phyloP scores from a whole-genome alignment of 345 rosid species.

The Eucalyptus fibrosa region DNA sequence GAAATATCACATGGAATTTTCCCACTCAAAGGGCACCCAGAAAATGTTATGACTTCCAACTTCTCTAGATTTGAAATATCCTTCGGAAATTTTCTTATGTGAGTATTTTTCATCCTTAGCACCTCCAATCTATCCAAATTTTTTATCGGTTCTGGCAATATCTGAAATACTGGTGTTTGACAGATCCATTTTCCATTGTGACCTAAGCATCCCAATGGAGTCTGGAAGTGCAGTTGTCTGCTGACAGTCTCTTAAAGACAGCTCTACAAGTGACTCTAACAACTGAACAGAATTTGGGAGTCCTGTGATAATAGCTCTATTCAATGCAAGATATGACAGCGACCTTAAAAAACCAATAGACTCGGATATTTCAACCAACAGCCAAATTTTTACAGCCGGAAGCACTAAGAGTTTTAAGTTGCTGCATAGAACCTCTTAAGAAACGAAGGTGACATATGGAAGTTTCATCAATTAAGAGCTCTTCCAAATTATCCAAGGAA shows the following conservation, averaged over 20 bases:
- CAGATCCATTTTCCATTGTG: not conserved
- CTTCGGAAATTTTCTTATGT: not conserved
- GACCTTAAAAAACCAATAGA: not conserved
- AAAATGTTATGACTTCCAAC: not conserved
- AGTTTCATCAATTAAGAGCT: not conserved
- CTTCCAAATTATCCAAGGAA: not conserved
- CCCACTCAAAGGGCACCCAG: not conserved
- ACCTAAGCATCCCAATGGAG: not conserved
- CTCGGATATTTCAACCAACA: not conserved
- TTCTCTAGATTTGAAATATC: not conserved
- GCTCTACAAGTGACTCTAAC: not conserved
- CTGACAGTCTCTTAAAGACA: not conserved
- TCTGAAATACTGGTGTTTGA: not conserved
- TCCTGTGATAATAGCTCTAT: not conserved
- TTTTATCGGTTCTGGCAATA: not conserved
- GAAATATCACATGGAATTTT: not conserved
- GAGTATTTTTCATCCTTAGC: not conserved
- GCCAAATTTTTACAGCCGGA: not conserved
- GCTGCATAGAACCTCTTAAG: not conserved
- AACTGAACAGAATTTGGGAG: not conserved
- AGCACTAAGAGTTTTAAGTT: not conserved
- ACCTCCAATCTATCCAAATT: not conserved
- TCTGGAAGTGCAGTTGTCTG: not conserved
- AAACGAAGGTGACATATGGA: not conserved
- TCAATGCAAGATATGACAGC: not conserved